phyloP scores from a whole-genome alignment of 225 moss, liverwort and hornwort species.

The Pleurozium schreberi region DNA sequence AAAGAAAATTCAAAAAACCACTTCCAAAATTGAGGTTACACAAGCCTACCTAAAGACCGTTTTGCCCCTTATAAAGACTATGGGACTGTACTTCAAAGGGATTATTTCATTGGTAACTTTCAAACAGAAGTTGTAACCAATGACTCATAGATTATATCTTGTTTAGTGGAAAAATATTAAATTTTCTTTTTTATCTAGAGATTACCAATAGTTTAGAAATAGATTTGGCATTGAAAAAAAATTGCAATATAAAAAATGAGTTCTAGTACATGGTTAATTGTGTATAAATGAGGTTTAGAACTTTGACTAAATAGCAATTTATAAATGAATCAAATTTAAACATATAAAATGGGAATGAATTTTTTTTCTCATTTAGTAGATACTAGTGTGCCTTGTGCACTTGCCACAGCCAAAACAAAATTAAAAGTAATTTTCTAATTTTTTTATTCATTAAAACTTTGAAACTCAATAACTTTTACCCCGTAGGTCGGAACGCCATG shows the following conservation, averaged over 20 bases:
- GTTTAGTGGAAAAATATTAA: background rate
- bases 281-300: background rate
- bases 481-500: too few relatives aligned
- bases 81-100: rapidly evolving
- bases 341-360: background rate
- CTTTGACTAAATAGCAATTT: background rate
- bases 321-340: background rate
- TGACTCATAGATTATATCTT: background rate
- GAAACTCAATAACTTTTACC: too few relatives aligned
- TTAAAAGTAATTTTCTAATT: too few relatives aligned
- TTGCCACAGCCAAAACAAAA: too few relatives aligned
- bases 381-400: too few relatives aligned
- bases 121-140: background rate
- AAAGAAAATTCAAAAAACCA: too few relatives aligned
- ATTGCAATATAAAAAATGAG: background rate
- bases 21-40: background rate
- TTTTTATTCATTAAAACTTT: too few relatives aligned
- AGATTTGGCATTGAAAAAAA: background rate
- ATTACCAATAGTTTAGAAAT: background rate
- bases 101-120: background rate
- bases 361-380: too few relatives aligned
- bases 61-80: background rate
- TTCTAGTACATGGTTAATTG: background rate
- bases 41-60: too few relatives aligned
- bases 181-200: background rate